phyloP scores from a whole-genome alignment of 2,329 filamentous ascomycete species.

The Myriosclerotinia curreyana region DNA sequence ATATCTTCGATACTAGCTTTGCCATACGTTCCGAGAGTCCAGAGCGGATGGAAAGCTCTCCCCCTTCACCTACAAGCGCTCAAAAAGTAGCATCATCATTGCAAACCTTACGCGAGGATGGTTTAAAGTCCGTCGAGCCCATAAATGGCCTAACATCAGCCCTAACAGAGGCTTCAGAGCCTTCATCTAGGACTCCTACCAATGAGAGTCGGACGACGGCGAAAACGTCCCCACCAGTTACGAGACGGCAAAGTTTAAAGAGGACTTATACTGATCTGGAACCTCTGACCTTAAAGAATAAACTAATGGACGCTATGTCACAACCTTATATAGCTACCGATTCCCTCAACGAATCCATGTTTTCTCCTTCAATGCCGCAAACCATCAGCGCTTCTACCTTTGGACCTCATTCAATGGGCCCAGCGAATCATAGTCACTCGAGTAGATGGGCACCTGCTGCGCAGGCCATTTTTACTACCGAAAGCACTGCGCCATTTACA shows the following conservation, averaged over 20 bases:
- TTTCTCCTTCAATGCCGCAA: slow-evolving; percentile 47
- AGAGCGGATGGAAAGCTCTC: slow-evolving; percentile 42
- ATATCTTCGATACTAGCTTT: slow-evolving; percentile 85
- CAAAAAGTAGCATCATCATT: slow-evolving; percentile 25
- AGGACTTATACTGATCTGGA: slow-evolving; percentile 84
- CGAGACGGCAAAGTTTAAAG: slow-evolving; percentile 68
- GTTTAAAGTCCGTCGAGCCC: slow-evolving; percentile 27
- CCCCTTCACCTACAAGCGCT: slow-evolving; percentile 30
- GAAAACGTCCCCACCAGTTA: slow-evolving; percentile 53
- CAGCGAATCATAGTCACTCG: slow-evolving; percentile 78
- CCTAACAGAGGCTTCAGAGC: slow-evolving; percentile 43
- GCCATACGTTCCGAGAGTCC: slow-evolving; percentile 52
- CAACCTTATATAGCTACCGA: slow-evolving; percentile 58
- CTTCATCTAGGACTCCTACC: slow-evolving; percentile 53
- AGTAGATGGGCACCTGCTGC: slow-evolving; percentile 87
- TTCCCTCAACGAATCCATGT: slow-evolving; percentile 31
- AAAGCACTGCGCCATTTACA: slow-evolving; percentile 85
- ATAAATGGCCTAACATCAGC: slow-evolving; percentile 28
- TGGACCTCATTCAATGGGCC: slow-evolving; percentile 42
- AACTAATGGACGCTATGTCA: slow-evolving; percentile 79
- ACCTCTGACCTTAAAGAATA: slow-evolving; percentile 72
- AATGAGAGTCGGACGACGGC: slow-evolving; percentile 54
- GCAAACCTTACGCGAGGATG: slow-evolving; percentile 23
- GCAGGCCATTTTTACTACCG: slow-evolving; percentile 97
- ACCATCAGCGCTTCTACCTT: slow-evolving; percentile 39